Conservation (phyloP, 2,329 filamentous ascomycete species). For the Cytospora chrysosperma region DNA sequence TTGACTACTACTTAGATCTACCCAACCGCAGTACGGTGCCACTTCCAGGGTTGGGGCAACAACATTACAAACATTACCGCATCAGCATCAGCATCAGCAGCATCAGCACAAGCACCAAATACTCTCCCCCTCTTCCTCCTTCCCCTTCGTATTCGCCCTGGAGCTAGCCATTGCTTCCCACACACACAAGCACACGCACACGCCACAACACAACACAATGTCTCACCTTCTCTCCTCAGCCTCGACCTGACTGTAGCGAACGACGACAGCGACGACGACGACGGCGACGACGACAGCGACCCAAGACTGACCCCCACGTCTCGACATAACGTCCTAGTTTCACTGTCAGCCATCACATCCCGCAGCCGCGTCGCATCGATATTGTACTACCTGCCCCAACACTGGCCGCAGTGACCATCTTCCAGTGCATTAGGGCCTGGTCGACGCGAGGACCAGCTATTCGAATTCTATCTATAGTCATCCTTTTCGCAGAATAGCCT, state of each 20-base stretch:
- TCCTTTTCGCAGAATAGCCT: not conserved
- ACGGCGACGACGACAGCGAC: not conserved
- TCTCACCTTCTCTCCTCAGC: not conserved
- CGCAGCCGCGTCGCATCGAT: not conserved
- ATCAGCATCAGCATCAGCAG: constrained; percentile 1
- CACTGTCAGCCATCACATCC: not conserved
- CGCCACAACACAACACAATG: too few species aligned
- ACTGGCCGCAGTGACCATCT: not conserved
- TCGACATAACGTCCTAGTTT: constrained; percentile 4
- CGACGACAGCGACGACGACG: not conserved
- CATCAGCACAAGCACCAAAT: not conserved
- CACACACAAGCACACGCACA: not conserved
- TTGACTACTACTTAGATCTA: not conserved
- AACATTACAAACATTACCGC: constrained; percentile 19
- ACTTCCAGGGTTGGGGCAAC: not conserved
- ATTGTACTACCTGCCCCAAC: constrained; percentile 5
- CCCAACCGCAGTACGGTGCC: not conserved
- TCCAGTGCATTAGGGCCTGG: not conserved
- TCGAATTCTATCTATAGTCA: not conserved
- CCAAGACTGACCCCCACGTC: not conserved
- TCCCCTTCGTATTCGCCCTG: not conserved
- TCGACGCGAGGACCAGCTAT: not conserved
- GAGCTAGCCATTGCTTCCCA: not conserved
- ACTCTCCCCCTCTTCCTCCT: not conserved
- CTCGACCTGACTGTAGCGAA: not conserved